Evolutionary conservation across 2,329 filamentous ascomycete species (phyloP).

Genomic region (Neonectria faginata): DNA sequence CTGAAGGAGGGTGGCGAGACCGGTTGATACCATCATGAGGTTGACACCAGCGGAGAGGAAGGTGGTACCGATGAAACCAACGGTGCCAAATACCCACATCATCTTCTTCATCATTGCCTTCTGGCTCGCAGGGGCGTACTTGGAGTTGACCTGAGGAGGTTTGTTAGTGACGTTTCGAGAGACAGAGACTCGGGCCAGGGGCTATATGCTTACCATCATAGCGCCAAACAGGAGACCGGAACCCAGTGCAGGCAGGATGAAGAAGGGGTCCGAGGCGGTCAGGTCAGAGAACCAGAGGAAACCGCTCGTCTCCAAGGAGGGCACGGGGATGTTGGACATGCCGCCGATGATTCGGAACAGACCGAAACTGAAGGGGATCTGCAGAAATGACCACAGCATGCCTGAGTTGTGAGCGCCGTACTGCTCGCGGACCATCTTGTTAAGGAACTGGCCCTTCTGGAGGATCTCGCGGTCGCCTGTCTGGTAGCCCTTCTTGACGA

Average conservation of each 20-base stretch:
- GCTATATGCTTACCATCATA: constrained; percentile 59
- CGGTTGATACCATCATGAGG: constrained; percentile 59
- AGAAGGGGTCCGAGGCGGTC: constrained; percentile 80
- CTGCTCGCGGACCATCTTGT: constrained; percentile 52
- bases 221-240: constrained; percentile 67
- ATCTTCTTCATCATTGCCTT: constrained; percentile 56
- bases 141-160: constrained; percentile 50
- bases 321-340: constrained; percentile 84
- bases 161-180: constrained; percentile 28
- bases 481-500: constrained; percentile 60
- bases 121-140: constrained; percentile 49
- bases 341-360: constrained; percentile 81
- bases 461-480: constrained; percentile 59
- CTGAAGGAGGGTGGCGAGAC: constrained; percentile 53
- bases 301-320: constrained; percentile 77
- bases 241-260: constrained; percentile 75
- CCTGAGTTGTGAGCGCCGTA: constrained; percentile 50
- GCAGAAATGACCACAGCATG: constrained; percentile 55
- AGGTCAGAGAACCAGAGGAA: constrained; percentile 84
- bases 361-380: constrained; percentile 79
- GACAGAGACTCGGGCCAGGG: background rate
- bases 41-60: constrained; percentile 63
- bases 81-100: constrained; percentile 56
- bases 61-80: constrained; percentile 58
- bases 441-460: constrained; percentile 51